Evolutionary conservation across 78 protist species (phyloP).

Genomic region (Pirum gemmata): DNA sequence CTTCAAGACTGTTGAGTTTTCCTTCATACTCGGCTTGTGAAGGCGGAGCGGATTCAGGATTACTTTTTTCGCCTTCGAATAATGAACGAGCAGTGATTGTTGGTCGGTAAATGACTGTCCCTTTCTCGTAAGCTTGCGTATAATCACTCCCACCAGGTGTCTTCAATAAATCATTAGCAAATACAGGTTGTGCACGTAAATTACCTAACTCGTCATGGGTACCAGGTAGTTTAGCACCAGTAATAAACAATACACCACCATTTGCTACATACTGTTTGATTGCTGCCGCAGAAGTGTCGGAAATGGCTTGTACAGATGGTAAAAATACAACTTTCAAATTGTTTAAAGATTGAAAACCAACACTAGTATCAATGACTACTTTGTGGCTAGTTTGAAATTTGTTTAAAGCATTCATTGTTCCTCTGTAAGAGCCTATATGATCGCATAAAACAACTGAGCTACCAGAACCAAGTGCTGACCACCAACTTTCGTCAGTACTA

Average conservation of each 20-base stretch:
- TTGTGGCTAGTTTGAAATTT: background rate
- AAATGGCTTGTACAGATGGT: constrained; percentile 19
- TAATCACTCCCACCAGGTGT: no score
- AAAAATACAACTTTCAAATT: constrained; percentile 11
- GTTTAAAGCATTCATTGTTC: constrained; percentile 29
- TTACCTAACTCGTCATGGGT: constrained; percentile 20
- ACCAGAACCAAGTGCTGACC: background rate
- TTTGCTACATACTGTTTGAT: background rate
- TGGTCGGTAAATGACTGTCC: background rate
- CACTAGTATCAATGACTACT: constrained; percentile 1
- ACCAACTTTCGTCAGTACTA: constrained; percentile 4
- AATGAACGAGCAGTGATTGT: background rate
- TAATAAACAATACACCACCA: constrained; percentile 20
- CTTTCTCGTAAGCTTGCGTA: no score
- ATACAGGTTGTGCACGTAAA: background rate
- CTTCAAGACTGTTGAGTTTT: background rate
- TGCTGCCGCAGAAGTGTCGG: constrained; percentile 3
- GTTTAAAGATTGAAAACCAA: constrained; percentile 9
- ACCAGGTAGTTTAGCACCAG: constrained; percentile 27
- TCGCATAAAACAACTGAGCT: background rate
- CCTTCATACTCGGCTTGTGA: background rate
- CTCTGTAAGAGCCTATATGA: constrained; percentile 39
- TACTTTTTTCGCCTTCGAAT: background rate
- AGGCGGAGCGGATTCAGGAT: background rate
- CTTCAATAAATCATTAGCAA: constrained; percentile 7